A percentile compares a stretch with the other conserved stretches of the same genome.
Conservation (phyloP, 179 eudicot species). For the Patellifolia procumbens region DNA sequence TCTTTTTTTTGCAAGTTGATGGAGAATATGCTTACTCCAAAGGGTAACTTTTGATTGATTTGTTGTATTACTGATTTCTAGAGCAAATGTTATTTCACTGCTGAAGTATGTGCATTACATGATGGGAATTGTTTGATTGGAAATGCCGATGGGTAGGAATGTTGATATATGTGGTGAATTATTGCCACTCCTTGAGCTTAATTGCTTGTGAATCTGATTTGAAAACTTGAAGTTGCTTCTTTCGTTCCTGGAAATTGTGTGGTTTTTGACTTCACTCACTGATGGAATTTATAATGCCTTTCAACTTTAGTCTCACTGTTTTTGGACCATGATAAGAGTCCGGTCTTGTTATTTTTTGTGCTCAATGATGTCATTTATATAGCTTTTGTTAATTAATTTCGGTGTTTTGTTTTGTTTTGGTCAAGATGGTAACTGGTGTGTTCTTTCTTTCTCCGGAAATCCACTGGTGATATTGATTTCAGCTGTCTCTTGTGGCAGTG, state of each 20-base stretch:
- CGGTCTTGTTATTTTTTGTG: background rate
- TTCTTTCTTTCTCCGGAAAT: background rate
- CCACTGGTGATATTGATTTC: background rate
- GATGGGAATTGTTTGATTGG: conserved; percentile 13
- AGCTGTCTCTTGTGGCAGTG: background rate
- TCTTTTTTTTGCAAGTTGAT: conserved; percentile 78
- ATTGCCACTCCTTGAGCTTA: background rate
- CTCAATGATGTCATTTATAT: background rate
- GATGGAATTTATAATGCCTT: background rate
- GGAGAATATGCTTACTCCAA: conserved; percentile 67
- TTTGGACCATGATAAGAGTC: background rate
- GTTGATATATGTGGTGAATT: background rate
- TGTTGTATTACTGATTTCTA: background rate
- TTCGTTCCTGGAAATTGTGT: background rate
- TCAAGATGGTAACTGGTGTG: background rate
- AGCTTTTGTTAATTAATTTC: background rate
- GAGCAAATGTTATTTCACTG: background rate
- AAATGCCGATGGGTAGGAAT: background rate
- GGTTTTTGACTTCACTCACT: background rate
- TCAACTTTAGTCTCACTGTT: background rate
- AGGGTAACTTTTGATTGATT: conserved; percentile 49
- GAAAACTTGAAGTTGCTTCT: background rate
- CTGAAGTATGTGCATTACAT: background rate
- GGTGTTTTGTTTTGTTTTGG: background rate
- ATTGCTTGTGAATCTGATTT: background rate